These are phyloP conservation scores for Fraxinus platypoda DNA, from an alignment of 305 asterid genomes.

Conservation along the genomic window DNA sequence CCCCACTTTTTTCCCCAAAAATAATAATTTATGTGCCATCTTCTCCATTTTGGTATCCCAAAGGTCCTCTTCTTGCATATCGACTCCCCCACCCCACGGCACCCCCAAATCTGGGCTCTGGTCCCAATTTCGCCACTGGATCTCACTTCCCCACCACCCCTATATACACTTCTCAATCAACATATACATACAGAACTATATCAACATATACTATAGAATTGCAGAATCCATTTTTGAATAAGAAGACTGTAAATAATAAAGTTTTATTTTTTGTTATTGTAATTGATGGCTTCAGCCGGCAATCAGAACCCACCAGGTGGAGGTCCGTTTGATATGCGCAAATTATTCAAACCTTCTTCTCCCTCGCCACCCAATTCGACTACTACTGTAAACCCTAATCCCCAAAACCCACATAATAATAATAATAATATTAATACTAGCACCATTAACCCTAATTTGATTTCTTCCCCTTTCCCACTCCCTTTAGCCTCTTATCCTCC, in stretches of 20 bases:
- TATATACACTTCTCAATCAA: not conserved
- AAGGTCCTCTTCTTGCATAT: constrained; percentile 26
- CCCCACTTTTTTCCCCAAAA: not conserved
- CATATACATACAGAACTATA: constrained; percentile 1
- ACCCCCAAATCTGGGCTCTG: constrained; percentile 1
- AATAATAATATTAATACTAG: constrained; percentile 21
- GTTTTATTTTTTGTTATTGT: not conserved
- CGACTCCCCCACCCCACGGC: not conserved
- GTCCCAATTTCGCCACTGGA: not conserved
- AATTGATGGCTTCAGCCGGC: constrained; percentile 62
- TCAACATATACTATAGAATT: not conserved
- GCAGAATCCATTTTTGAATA: not conserved
- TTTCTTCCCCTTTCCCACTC: constrained; percentile 45
- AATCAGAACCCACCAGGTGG: constrained; percentile 68
- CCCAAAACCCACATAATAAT: constrained; percentile 30
- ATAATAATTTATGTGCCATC: not conserved
- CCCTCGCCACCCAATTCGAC: constrained; percentile 25
- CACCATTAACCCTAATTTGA: constrained; percentile 33
- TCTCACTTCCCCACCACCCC: not conserved
- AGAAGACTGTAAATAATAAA: not conserved
- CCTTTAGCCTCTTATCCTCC: constrained; percentile 77
- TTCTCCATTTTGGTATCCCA: constrained; percentile 26
- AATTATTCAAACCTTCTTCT: constrained; percentile 55
- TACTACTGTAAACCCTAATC: constrained; percentile 40
- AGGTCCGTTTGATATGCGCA: constrained; percentile 62